These are phyloP conservation scores for Monilinia laxa DNA, from an alignment of 2,329 filamentous ascomycete genomes.

Conservation along the genomic window DNA sequence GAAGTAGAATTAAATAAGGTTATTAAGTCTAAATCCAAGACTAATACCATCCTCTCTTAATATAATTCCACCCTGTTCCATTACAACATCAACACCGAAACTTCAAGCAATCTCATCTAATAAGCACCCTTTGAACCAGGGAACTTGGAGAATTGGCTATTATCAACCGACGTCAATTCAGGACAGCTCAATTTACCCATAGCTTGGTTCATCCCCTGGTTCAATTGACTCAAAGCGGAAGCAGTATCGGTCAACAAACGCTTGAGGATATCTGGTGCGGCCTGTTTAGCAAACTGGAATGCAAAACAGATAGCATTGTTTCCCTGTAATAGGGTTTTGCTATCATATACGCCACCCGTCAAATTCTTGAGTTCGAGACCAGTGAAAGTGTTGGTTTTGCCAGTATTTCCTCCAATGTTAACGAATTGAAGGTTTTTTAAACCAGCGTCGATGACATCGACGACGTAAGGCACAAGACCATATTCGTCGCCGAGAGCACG, in stretches of 20 bases:
- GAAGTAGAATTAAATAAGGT: no score
- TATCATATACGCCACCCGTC: constrained; percentile 48
- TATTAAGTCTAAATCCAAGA: neutral
- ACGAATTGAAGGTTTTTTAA: constrained; percentile 46
- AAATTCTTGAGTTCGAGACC: constrained; percentile 47
- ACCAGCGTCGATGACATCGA: constrained; percentile 44
- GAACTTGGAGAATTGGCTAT: constrained; percentile 17
- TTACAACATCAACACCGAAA: neutral
- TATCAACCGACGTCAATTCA: constrained; percentile 22
- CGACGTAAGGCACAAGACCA: constrained; percentile 40
- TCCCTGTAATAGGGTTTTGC: constrained; percentile 45
- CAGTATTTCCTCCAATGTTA: constrained; percentile 53
- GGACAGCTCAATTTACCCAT: constrained; percentile 18
- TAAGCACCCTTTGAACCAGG: constrained; percentile 22
- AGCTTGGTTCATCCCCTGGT: constrained; percentile 5
- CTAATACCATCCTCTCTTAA: no score
- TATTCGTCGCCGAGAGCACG: constrained; percentile 39
- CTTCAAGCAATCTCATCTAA: neutral
- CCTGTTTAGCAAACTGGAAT: constrained; percentile 44
- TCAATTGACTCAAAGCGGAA: constrained; percentile 38
- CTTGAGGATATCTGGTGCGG: constrained; percentile 45
- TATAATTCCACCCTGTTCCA: neutral
- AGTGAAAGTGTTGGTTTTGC: constrained; percentile 52
- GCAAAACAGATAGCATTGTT: constrained; percentile 51
- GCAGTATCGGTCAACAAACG: constrained; percentile 41